Base-by-base conservation (phyloP, 495 filamentous ascomycete species). In the Aspergillus panamensis region DNA sequence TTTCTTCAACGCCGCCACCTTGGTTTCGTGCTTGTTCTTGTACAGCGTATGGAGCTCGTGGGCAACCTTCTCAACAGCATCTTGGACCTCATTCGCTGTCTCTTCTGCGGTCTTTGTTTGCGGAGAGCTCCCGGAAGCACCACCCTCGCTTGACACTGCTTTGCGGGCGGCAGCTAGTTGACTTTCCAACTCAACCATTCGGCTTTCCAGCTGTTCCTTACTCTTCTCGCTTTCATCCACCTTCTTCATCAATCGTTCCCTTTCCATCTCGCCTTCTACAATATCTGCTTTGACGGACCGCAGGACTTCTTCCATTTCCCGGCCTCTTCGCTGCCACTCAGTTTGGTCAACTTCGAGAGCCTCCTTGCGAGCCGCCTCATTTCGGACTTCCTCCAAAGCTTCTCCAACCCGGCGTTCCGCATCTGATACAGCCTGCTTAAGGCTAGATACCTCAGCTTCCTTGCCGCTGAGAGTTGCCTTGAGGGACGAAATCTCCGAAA, bases 21-120 rank as follows among this genome's bases (percentile, higher is more conserved):
- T 98, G 47, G 84, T 88, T 74, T 96, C 92, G 67, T 98, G 95
- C 68, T 98, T 98, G 67, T 84, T 81, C 73, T 96, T 97, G 78
- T 98, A 98, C n/a, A 96, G 79, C 0, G 83, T 80, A 65, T 98
- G 94, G 21, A 97, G 80, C 64, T 98, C 94, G 10, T 88, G 82
- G 3, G 89, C 92, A 30, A 96, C 90, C 57, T 87, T 88, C 70
- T 92, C 89, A n/a, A 97, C 90, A 14, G 95, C 93, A 35, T 91
- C 84, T 62, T 96, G 91, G 17, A 91, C 84, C 40, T 80, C 77
- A 0, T 75, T 78, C 8, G 77, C 73, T 14, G 77, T 73, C 14
- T 73, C 71, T 39, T 74, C 72, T 8, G 72, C 68, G 9, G 64
- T 53, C 8, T 60, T 67, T 7, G 51, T 50, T 1, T 57, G 43